Evolutionary conservation across 768 basidiomycete species (phyloP), one percentile per base, ranked within the genome.

Genomic region (Trametes cingulata): DNA sequence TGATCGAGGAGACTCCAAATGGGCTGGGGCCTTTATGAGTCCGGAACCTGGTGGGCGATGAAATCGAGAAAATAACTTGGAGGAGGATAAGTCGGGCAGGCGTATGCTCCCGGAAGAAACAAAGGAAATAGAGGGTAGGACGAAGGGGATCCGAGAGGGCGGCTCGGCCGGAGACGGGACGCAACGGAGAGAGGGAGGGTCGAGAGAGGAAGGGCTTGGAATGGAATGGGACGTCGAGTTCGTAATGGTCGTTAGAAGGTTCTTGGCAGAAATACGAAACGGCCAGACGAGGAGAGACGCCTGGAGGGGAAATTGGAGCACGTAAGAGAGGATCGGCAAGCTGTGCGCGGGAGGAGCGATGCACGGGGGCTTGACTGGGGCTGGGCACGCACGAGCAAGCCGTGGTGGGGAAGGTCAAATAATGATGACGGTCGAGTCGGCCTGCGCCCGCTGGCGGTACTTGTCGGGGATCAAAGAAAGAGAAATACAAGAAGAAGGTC

Each of bases 1-100:
- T 62, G 64, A 65, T 65, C 64, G 64, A 64, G 55, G 37, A 59
- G 43, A 45, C 47, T 42, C 42, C 33, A 51, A 40, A 60, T 56
- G 40, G 52, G 19, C 51, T 55, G 48, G 57, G 47, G 51, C 62
- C 42, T 46, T 55, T 58, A 60, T 60, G 46, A 52, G 49, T 52
- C 58, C 56, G 56, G 56, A 57, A 46, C 54, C 20, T 17, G 27
- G 42, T 43, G 20, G 22, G 36, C 46, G 47, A 15, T 14, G 37
- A 12, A 29, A 17, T 24, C n/a, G 43, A 17, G 4, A 41, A 35
- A 47, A 52, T 46, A 24, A 40, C 52, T n/a, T 19, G 48, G 24
- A 6, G 17, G 40, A 25, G 58, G 43, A 47, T 37, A 29, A 24
- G 36, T 13, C 40, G 45, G 35, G 39, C 20, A n/a, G 14, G 40